phyloP scores from a whole-genome alignment of 306 rosid species.

The Oxytropis ochrocephala region DNA sequence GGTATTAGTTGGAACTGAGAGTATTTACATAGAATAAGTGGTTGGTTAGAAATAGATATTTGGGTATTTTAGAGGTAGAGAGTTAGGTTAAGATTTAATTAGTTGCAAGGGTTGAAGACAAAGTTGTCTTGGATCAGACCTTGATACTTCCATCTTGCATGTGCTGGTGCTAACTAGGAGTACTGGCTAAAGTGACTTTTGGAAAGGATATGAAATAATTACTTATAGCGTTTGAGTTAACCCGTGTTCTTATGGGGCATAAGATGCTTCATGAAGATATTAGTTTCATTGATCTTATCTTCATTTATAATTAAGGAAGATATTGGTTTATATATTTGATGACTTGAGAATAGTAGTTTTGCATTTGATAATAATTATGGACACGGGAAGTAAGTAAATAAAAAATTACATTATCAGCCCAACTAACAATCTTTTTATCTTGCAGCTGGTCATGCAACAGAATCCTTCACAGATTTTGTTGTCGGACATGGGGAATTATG shows the following conservation, averaged over 20 bases:
- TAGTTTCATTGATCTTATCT: not conserved
- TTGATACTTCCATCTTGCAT: not conserved
- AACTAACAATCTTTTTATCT: slow-evolving; percentile 30
- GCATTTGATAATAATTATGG: not conserved
- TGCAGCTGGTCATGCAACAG: slow-evolving; percentile 99
- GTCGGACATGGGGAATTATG: slow-evolving; percentile 99
- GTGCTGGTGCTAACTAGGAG: not conserved
- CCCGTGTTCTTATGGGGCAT: not conserved
- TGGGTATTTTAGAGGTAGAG: too few relatives aligned
- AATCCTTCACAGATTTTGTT: slow-evolving; percentile 92
- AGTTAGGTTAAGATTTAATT: too few relatives aligned
- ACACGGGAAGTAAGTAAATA: not conserved
- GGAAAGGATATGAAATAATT: not conserved
- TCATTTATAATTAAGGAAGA: not conserved
- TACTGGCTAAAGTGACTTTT: not conserved
- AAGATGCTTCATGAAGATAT: not conserved
- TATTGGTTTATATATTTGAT: not conserved
- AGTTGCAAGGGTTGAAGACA: too few relatives aligned
- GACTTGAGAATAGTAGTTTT: slow-evolving; percentile 1
- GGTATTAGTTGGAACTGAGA: too few relatives aligned
- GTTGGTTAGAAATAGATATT: too few relatives aligned
- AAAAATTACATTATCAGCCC: slow-evolving; percentile 2
- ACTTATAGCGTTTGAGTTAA: not conserved
- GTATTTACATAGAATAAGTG: too few relatives aligned
- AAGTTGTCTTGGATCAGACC: not conserved